These are phyloP conservation scores for Tylopilus sp. DNA, from an alignment of 768 basidiomycete genomes.

Conservation along the genomic window DNA sequence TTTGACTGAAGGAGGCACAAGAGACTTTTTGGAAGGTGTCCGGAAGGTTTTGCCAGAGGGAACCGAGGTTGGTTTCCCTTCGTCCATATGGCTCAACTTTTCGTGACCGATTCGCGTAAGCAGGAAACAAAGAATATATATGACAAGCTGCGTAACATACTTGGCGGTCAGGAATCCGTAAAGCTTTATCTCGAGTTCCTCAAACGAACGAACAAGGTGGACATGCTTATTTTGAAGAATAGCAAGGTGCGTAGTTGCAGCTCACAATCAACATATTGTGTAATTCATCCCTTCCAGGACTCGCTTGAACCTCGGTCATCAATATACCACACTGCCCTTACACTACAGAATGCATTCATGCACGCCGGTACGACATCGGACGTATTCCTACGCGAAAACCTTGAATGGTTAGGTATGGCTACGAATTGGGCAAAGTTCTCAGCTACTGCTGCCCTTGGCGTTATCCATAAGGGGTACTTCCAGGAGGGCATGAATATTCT, in stretches of 20 bases:
- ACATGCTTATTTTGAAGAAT: slow-evolving; percentile 86
- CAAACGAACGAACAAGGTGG: slow-evolving; percentile 89
- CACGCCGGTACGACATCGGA: slow-evolving; percentile 98
- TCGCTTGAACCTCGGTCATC: slow-evolving; percentile 91
- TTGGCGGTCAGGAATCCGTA: slow-evolving; percentile 89
- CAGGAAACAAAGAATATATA: slow-evolving; percentile 62
- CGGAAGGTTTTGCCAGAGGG: slow-evolving; percentile 66
- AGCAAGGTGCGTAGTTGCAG: slow-evolving; percentile 61
- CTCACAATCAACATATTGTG: neutral
- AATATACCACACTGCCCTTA: slow-evolving; percentile 95
- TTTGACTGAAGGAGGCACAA: slow-evolving; percentile 88
- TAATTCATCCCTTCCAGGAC: slow-evolving; percentile 49
- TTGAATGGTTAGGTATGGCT: slow-evolving; percentile 94
- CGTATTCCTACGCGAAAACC: slow-evolving; percentile 87
- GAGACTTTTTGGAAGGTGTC: slow-evolving; percentile 85
- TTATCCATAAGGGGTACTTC: slow-evolving; percentile 97
- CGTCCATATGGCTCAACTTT: neutral
- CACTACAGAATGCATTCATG: slow-evolving; percentile 96
- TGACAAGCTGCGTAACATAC: slow-evolving; percentile 75
- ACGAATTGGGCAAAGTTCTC: slow-evolving; percentile 99
- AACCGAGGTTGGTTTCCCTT: slow-evolving; percentile 45
- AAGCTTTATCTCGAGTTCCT: slow-evolving; percentile 95
- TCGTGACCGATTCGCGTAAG: slow-evolving; percentile 10
- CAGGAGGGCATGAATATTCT: slow-evolving; percentile 91
- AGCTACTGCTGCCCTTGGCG: slow-evolving; percentile 93